These are phyloP conservation scores for Coemansia erecta DNA, from an alignment of 192 early-diverging fungal genomes.

Conservation along the genomic window DNA sequence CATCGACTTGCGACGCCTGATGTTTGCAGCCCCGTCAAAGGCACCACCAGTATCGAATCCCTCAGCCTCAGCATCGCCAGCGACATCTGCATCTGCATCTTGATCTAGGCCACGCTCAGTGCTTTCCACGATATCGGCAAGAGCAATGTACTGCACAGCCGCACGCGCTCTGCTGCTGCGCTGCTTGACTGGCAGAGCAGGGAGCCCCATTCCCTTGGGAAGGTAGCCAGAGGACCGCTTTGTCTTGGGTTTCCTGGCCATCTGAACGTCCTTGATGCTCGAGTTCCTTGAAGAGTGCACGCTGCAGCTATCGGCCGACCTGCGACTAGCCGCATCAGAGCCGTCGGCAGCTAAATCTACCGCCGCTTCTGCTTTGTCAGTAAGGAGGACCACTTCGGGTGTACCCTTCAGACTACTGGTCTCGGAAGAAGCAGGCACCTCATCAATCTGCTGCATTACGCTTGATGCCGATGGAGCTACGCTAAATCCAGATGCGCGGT, in stretches of 20 bases:
- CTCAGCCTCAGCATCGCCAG: not conserved
- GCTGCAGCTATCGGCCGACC: not conserved
- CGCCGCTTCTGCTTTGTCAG: not conserved
- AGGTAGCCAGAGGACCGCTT: constrained; percentile 19
- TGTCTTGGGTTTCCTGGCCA: constrained; percentile 3
- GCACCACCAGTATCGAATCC: constrained; percentile 5
- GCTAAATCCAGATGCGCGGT: no score
- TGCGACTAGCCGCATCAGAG: not conserved
- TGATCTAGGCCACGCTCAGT: constrained; percentile 17
- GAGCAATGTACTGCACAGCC: constrained; percentile 37
- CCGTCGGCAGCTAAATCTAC: not conserved
- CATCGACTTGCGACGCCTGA: constrained; percentile 10
- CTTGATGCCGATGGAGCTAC: not conserved
- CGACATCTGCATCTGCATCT: not conserved
- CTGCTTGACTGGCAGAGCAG: constrained; percentile 20
- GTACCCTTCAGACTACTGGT: no score
- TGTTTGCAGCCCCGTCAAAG: not conserved
- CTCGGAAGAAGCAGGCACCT: no score
- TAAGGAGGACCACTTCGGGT: not conserved
- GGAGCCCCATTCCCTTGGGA: constrained; percentile 27
- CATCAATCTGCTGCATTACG: not conserved
- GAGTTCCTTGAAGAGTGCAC: not conserved
- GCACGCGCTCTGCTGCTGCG: constrained; percentile 24
- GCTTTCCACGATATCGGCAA: constrained; percentile 39
- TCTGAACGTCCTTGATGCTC: not conserved